Evolutionary conservation across 2,329 filamentous ascomycete genomes (phyloP), one percentile per base, ranked within the genome.

Genomic region (Parascedosporium putredinis): DNA sequence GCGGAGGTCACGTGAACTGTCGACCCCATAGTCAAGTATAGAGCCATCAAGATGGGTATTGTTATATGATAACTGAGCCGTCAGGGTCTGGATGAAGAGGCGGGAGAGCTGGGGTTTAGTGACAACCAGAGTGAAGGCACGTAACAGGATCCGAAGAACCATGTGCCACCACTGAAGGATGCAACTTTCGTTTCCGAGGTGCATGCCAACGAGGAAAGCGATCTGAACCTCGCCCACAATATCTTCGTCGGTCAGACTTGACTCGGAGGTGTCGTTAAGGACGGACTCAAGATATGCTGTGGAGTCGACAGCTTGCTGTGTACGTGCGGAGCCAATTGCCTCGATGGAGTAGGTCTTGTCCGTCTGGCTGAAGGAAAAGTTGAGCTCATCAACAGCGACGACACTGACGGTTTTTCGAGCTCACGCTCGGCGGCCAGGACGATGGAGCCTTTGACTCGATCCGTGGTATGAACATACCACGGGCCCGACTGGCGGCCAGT

Each of bases 81-180:
- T 69, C 24, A 83, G 58, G 0, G 73, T 68, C 42, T 67, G 66
- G 10, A 82, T 62, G 27, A 82, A 64, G n/a, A 60, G 58, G 2
- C 62, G 62, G 9, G 68, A 68, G 27, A 83, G 68, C 1, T 53
- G 49, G 0, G 78, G 77, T 2, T 64, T 64, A 3, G 59, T 56
- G 20, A 63, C 52, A 1, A 68, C 63, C 1, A 83, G 70, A 8
- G 56, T 54, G 56, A 73, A 71, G 2, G 76, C 71, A 23, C 71
- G 70, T 44, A 83, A 68, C 9, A 79, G 56, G 29, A 80, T 58
- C 45, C 67, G 70, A 34, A 75, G 67, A 3, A 74, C 60, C 53
- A 79, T 69, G 56, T 79, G 70, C 67, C 72, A 77, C 79, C 79
- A 83, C 53, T 83, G 78, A 53, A 80, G 76, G 40, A 81, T 65